phyloP scores from a whole-genome alignment of 345 rosid species.

The Hibiscus syriacus region DNA sequence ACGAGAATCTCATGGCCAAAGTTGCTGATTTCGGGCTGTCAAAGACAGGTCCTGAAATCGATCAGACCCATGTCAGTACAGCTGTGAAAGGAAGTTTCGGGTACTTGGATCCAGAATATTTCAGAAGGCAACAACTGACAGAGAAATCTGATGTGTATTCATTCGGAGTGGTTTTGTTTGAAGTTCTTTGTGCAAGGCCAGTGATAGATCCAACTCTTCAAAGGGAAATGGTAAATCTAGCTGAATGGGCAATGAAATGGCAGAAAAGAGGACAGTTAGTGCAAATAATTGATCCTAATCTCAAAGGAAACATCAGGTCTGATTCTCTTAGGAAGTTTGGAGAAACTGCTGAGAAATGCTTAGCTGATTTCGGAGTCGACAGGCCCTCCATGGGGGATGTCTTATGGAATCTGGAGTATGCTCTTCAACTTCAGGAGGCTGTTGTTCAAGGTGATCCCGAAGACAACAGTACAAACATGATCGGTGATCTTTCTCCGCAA shows the following conservation, averaged over 20 bases:
- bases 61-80: conserved; percentile 92
- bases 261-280: conserved; percentile 72
- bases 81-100: conserved; percentile 93
- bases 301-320: conserved; percentile 47
- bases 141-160: conserved; percentile 89
- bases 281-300: conserved; percentile 53
- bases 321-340: conserved; percentile 80
- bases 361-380: conserved; percentile 72
- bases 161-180: conserved; percentile 84
- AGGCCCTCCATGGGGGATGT: conserved; percentile 88
- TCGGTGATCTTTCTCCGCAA: too few relatives aligned
- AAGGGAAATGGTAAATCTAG: conserved; percentile 83
- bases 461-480: conserved; percentile 63
- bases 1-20: conserved; percentile 65
- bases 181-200: conserved; percentile 90
- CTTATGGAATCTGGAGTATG: conserved; percentile 83
- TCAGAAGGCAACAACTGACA: conserved; percentile 79
- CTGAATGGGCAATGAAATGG: conserved; percentile 93
- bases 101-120: conserved; percentile 81
- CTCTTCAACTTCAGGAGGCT: conserved; percentile 74
- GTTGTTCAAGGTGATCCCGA: conserved; percentile 48
- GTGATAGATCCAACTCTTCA: conserved; percentile 82
- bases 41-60: conserved; percentile 74
- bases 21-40: conserved; percentile 86
- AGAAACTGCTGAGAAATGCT: conserved; percentile 85